Evolutionary conservation across 352 stramenopile genomes (phyloP).

Genomic region (Pythium dissimile): DNA sequence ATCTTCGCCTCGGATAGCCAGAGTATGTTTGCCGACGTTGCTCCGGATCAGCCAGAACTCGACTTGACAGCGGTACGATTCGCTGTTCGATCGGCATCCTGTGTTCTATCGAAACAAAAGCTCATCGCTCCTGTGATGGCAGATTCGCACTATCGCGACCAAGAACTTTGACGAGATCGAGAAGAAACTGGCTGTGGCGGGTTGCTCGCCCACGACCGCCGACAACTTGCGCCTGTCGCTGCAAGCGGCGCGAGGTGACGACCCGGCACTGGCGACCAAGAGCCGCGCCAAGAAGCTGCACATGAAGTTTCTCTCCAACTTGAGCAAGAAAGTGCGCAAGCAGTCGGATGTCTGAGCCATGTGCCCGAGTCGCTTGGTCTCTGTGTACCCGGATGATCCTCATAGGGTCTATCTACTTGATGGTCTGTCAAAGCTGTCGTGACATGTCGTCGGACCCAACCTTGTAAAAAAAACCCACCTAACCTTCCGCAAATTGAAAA

Average conservation of each 20-base stretch:
- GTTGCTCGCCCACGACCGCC: slow-evolving; percentile 34
- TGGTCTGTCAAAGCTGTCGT: no score
- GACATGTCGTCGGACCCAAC: background rate
- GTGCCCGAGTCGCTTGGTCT: no score
- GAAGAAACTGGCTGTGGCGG: slow-evolving; percentile 47
- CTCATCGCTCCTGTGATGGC: no score
- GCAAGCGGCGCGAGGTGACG: slow-evolving; percentile 16
- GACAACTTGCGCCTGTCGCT: slow-evolving; percentile 55
- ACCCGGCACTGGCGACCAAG: slow-evolving; percentile 31
- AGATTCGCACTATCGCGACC: slow-evolving; percentile 64
- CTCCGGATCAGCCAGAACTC: slow-evolving; percentile 45
- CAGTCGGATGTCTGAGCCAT: slow-evolving; percentile 19
- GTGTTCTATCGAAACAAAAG: background rate
- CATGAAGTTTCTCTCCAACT: slow-evolving; percentile 67
- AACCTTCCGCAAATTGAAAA: background rate
- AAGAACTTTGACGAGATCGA: slow-evolving; percentile 79
- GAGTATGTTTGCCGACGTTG: slow-evolving; percentile 67
- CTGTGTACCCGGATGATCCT: no score
- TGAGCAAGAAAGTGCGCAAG: slow-evolving; percentile 30
- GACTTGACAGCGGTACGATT: slow-evolving; percentile 53
- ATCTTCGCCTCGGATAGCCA: slow-evolving; percentile 72
- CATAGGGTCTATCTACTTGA: no score
- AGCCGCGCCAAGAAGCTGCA: slow-evolving; percentile 74
- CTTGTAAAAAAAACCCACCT: no score
- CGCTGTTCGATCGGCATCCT: background rate